Evolutionary conservation across 106 monocot genomes (phyloP), one percentile per base, ranked within the genome.

Genomic region (Narthecium ossifragum): DNA sequence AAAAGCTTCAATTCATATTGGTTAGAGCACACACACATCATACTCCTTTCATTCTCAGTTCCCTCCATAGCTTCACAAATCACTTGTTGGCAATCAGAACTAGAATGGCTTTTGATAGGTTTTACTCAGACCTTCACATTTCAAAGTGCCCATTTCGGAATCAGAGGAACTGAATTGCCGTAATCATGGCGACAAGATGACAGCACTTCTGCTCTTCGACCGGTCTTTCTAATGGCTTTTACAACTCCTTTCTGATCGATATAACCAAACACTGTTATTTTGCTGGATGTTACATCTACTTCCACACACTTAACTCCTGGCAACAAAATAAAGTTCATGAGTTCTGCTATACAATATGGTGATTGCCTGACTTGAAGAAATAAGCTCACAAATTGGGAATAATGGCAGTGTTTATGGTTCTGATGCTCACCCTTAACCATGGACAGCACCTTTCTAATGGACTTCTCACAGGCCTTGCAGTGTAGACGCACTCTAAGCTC

Each of bases 381-480:
- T 63, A 13, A 12, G 2, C 26, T 0, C 5, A 47, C 1, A 49
- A 15, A 12, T 40, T 22, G 22, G 15, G 26, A 38, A 37, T 25
- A 26, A 39, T 11, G 11, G 12, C 31, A 59, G 22, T 33, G 0
- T 2, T 5, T 39, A 49, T 20, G 20, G 6, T 39, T 2, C 24
- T 10, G 40, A 10, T 25, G 25, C 13, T 12, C 13, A 24, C 66
- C 66, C 26, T 66, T 66, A 0, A 66, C 9, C 54, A 43, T 66
- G 29, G 34, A 30, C 41, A 66, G 23, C 8, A 50, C 34, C 26
- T 30, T 66, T 13, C 38, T n/a, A 4, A 55, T 25, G 0, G 40
- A 66, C 39, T 55, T 55, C 55, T 66, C 66, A 26, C 66, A 66
- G 17, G 39, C 38, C 18, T 66, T 66, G 66, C 66, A 66, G 29